Percentiles rank a stretch among this genome's conserved stretches.
Evolutionary conservation across 495 filamentous ascomycete genomes (phyloP).

Genomic region (Friedmanniomyces simplex): DNA sequence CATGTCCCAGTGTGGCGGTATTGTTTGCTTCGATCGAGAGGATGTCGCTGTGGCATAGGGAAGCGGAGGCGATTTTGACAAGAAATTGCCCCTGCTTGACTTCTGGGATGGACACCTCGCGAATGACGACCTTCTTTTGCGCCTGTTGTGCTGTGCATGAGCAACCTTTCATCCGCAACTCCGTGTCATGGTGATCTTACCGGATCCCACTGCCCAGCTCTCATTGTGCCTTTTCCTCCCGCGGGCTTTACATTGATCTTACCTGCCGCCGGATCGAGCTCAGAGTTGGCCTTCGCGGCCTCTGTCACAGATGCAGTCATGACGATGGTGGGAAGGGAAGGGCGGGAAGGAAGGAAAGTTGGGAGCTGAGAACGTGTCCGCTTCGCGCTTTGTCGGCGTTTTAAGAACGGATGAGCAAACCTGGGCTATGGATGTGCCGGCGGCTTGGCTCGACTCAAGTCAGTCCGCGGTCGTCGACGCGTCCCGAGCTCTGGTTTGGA

Average conservation of each 20-base stretch:
- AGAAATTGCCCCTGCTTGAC: slow-evolving; percentile 28
- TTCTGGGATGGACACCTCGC: slow-evolving; percentile 32
- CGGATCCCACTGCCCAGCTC: slow-evolving; percentile 6
- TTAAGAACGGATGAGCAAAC: background rate
- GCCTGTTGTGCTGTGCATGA: slow-evolving; percentile 5
- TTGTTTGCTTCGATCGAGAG: slow-evolving; percentile 17
- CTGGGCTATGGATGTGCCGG: background rate
- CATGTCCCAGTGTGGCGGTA: slow-evolving; percentile 32
- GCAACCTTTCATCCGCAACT: background rate
- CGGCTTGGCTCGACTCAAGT: background rate
- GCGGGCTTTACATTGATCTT: slow-evolving; percentile 4
- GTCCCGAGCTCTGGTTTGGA: background rate
- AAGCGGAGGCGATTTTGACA: slow-evolving; percentile 33
- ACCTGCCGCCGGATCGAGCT: background rate
- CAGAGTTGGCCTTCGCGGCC: slow-evolving; percentile 3
- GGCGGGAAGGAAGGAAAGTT: background rate
- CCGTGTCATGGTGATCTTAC: slow-evolving; percentile 1
- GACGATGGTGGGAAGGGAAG: background rate
- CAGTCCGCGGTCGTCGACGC: background rate
- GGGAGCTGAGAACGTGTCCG: background rate
- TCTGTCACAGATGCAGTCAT: slow-evolving; percentile 13
- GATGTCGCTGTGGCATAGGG: slow-evolving; percentile 33
- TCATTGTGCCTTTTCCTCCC: slow-evolving; percentile 7
- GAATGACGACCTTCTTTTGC: slow-evolving; percentile 25
- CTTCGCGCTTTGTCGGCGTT: background rate